These are phyloP conservation scores for Nakazawaea populi DNA, from an alignment of 805 yeast species.

Conservation along the genomic window DNA sequence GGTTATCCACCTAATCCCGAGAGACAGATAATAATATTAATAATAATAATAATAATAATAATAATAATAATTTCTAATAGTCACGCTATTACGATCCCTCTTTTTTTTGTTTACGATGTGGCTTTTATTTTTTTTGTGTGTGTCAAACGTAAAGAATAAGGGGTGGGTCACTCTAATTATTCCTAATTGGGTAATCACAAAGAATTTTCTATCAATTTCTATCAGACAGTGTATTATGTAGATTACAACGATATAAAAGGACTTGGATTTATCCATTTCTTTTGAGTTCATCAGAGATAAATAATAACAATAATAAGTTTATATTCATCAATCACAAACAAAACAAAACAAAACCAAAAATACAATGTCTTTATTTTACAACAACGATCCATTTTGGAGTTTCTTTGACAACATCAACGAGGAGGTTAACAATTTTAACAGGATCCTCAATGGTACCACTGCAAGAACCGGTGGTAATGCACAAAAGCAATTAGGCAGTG, in stretches of 20 bases:
- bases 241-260: not conserved
- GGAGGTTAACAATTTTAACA: conserved; percentile 34
- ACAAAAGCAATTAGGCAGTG: not conserved
- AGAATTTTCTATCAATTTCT: not conserved
- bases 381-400: conserved; percentile 35
- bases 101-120: too few relatives aligned
- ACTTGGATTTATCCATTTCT: not conserved
- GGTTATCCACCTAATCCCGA: too few relatives aligned
- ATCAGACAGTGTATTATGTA: too few relatives aligned
- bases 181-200: conserved; percentile 1
- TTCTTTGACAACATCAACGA: conserved; percentile 37
- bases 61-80: too few relatives aligned
- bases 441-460: conserved; percentile 20
- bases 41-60: too few relatives aligned
- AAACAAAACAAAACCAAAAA: not conserved
- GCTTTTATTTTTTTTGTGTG: too few relatives aligned
- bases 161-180: not conserved
- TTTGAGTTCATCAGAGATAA: not conserved
- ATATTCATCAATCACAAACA: not conserved
- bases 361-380: conserved; percentile 12
- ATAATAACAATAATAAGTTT: not conserved
- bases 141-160: too few relatives aligned
- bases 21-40: too few relatives aligned
- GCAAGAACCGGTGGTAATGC: not conserved
- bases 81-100: too few relatives aligned